phyloP scores from a whole-genome alignment of 1,284 basidiomycete species.

The Ganoderma sp. region DNA sequence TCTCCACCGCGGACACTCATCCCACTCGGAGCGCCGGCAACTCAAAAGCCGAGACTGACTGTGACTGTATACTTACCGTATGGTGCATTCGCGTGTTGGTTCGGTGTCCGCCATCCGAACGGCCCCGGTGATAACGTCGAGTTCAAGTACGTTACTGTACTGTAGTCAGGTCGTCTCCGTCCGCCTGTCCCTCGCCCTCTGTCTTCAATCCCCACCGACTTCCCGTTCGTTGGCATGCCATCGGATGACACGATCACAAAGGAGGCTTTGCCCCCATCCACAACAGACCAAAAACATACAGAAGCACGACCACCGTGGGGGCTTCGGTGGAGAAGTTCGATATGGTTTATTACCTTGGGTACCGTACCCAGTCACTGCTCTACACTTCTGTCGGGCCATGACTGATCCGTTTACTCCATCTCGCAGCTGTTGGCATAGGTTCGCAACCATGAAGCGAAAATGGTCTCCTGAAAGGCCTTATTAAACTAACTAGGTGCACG shows the following conservation, averaged over 20 bases:
- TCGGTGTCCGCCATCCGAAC: not conserved
- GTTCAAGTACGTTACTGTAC: not conserved
- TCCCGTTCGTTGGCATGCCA: conserved; percentile 7
- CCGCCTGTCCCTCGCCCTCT: not conserved
- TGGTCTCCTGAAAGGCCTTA: not conserved
- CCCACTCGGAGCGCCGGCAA: not conserved
- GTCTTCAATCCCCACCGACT: not conserved
- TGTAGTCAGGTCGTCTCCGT: not conserved
- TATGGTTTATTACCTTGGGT: conserved; percentile 41
- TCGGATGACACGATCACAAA: not conserved
- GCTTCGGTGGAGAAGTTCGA: conserved; percentile 41
- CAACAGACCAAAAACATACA: not conserved
- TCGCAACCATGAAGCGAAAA: not conserved
- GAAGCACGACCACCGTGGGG: conserved; percentile 26
- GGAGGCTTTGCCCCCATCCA: not conserved
- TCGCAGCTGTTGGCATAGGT: conserved; percentile 27
- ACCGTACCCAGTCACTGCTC: not conserved
- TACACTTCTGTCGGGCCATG: not conserved
- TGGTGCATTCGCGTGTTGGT: not conserved
- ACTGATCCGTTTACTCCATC: not conserved
- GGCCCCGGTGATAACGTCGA: no score
- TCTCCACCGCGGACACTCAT: not conserved
- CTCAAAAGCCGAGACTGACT: no score
- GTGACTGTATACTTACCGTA: no score
- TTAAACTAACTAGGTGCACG: not conserved